Conservation (phyloP, 2,329 filamentous ascomycete genomes). For the Hypoxylon sp. region DNA sequence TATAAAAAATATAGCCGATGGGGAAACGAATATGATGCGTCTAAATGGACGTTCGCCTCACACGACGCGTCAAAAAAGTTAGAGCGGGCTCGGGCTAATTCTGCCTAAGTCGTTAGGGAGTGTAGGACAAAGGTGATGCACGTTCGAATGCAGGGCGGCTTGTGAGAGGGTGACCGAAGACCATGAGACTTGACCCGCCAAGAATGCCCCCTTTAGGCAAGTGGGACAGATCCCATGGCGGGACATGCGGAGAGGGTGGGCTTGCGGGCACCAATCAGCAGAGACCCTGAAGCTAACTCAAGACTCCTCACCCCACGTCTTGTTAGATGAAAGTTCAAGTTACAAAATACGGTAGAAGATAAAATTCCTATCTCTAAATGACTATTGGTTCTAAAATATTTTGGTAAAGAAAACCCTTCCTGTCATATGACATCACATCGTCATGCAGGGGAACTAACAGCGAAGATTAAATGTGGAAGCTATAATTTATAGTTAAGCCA, state of each 20-base stretch:
- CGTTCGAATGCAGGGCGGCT: constrained; percentile 10
- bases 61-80: constrained; percentile 17
- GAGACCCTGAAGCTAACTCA: background rate
- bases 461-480: background rate
- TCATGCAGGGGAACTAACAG: background rate
- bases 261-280: constrained; percentile 45
- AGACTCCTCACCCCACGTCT: background rate
- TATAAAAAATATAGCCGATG: constrained; percentile 39
- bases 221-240: constrained; percentile 32
- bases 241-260: constrained; percentile 33
- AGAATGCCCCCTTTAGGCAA: constrained; percentile 32
- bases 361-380: constrained; percentile 16
- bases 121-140: constrained; percentile 41
- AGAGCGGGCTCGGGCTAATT: constrained; percentile 27
- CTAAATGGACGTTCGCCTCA: constrained; percentile 10
- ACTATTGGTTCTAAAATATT: background rate
- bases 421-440: constrained; percentile 12
- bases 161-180: constrained; percentile 16
- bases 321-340: constrained; percentile 11
- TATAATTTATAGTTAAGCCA: background rate
- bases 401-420: background rate
- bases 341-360: constrained; percentile 30
- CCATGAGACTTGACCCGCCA: constrained; percentile 35
- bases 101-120: constrained; percentile 38
- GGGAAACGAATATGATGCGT: constrained; percentile 12